Evolutionary conservation across 805 yeast species (phyloP).

Genomic region (Blastobotrys americana): DNA sequence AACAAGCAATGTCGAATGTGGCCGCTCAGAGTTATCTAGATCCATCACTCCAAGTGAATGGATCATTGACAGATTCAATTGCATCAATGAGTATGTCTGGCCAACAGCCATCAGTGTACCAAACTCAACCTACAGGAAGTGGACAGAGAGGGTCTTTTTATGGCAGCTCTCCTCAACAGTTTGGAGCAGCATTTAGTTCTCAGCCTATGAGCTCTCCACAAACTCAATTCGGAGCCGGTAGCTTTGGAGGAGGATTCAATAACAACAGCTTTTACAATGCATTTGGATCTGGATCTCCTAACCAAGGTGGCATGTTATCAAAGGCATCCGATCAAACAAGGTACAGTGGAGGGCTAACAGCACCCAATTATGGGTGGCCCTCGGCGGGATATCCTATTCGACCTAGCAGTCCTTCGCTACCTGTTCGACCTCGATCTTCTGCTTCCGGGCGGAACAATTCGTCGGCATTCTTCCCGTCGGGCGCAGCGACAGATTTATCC

Average conservation of each 20-base stretch:
- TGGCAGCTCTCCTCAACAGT: constrained; percentile 4
- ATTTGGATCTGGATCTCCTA: background rate
- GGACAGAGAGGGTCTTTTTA: constrained; percentile 2
- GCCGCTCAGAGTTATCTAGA: constrained; percentile 2
- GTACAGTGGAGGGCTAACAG: too few species aligned
- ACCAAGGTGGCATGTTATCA: background rate
- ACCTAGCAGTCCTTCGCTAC: constrained; percentile 21
- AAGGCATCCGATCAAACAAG: too few species aligned
- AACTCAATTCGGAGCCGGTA: background rate
- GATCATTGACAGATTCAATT: constrained; percentile 14
- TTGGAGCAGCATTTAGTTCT: background rate
- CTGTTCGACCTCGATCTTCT: constrained; percentile 21
- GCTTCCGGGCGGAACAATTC: constrained; percentile 15
- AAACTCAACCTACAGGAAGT: constrained; percentile 1
- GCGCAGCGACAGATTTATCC: constrained; percentile 1
- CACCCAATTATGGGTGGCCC: too few species aligned
- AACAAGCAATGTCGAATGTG: constrained; percentile 24
- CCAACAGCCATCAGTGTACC: constrained; percentile 2
- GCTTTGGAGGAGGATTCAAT: background rate
- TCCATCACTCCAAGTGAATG: background rate
- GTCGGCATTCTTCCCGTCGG: constrained; percentile 1
- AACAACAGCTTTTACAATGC: background rate
- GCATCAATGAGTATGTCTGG: constrained; percentile 15
- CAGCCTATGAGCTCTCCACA: background rate
- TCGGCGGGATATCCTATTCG: constrained; percentile 5